Conservation (phyloP, 75 land plant species). For the Cupressus sempervirens region DNA sequence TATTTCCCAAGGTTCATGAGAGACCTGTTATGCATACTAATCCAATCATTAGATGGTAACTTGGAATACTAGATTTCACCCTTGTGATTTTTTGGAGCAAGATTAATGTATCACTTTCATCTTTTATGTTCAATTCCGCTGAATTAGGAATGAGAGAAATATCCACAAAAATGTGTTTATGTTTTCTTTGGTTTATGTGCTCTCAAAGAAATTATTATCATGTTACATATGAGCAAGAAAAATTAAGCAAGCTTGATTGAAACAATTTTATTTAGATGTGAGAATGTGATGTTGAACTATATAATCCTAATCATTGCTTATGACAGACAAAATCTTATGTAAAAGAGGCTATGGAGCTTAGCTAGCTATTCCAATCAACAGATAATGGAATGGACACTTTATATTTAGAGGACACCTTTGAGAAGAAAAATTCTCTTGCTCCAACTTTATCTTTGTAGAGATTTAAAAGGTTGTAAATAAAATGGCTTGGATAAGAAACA, state of each 20-base stretch:
- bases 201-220: not conserved
- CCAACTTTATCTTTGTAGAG: too few species aligned
- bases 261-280: not conserved
- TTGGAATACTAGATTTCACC: not conserved
- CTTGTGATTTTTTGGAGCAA: not conserved
- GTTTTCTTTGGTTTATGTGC: not conserved
- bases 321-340: not conserved
- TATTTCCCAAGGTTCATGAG: slow-evolving; percentile 39
- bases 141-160: not conserved
- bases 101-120: not conserved
- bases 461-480: too few species aligned
- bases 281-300: not conserved
- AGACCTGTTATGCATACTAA: not conserved
- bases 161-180: not conserved
- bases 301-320: not conserved
- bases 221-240: not conserved
- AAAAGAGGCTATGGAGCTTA: not conserved
- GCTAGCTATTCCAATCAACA: not conserved
- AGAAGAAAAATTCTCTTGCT: too few species aligned
- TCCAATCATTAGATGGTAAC: not conserved
- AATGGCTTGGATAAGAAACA: too few species aligned
- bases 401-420: too few species aligned
- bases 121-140: not conserved
- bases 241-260: not conserved
- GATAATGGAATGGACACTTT: too few species aligned